These are phyloP conservation scores for Parathielavia appendiculata DNA, from an alignment of 495 filamentous ascomycete species.

Conservation along the genomic window DNA sequence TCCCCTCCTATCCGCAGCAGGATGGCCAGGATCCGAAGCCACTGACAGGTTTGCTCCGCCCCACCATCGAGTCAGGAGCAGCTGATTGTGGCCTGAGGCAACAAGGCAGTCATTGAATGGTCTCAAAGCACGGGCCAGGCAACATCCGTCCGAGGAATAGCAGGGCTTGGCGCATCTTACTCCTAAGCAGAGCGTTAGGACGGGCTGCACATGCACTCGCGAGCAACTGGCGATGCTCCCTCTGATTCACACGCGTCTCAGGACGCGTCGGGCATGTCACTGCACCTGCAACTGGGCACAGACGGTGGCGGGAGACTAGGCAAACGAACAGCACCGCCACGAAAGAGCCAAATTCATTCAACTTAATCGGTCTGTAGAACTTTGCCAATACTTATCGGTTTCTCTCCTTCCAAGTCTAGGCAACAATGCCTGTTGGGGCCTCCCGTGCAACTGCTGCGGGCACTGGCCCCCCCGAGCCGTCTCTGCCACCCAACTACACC, in stretches of 20 bases:
- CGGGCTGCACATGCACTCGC: conserved; percentile 7
- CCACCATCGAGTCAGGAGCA: conserved; percentile 8
- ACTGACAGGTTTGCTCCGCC: conserved; percentile 7
- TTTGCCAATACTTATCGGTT: not conserved
- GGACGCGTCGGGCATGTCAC: not conserved
- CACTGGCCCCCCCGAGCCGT: conserved; percentile 1
- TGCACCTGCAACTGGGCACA: not conserved
- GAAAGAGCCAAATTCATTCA: not conserved
- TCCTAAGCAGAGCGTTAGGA: not conserved
- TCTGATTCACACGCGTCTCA: not conserved
- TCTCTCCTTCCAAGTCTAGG: not conserved
- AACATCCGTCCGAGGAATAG: no score
- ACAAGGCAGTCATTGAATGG: not conserved
- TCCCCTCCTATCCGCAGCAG: no score
- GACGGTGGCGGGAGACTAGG: not conserved
- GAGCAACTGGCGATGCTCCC: conserved; percentile 1
- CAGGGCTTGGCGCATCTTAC: not conserved
- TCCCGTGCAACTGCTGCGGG: not conserved
- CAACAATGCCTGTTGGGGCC: not conserved
- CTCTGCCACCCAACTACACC: conserved; percentile 31
- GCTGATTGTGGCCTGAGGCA: conserved; percentile 13
- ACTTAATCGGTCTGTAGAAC: not conserved
- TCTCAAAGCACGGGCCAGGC: no score
- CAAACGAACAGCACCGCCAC: not conserved
- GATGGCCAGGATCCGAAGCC: conserved; percentile 3